Percentiles rank a stretch among this genome's conserved stretches.
Conservation (phyloP, 164 flowering plant genomes). For the Euptelea pleiosperma region DNA sequence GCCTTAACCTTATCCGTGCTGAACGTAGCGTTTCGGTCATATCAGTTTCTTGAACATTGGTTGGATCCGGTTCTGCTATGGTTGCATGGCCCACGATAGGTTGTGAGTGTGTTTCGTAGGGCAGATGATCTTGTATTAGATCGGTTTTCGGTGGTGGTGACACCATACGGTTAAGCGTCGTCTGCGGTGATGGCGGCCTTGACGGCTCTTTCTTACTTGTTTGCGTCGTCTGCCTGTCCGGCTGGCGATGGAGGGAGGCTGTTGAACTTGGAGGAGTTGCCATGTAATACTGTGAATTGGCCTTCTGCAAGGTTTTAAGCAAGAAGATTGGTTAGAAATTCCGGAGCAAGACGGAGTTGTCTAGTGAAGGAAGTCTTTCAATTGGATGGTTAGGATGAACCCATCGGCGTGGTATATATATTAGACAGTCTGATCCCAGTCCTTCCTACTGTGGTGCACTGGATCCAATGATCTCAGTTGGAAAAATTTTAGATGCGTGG, state of each 20-base stretch:
- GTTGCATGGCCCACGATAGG: neutral
- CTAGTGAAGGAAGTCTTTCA: too few relatives aligned
- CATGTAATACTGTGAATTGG: neutral
- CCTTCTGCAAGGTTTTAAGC: constrained; percentile 23
- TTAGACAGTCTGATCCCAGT: too few relatives aligned
- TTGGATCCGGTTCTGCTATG: neutral
- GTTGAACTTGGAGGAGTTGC: constrained; percentile 19
- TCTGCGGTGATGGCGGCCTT: constrained; percentile 13
- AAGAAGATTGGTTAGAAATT: too few relatives aligned
- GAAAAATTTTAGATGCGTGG: too few relatives aligned
- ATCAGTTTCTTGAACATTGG: neutral
- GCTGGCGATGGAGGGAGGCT: neutral
- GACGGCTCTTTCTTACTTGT: constrained; percentile 19
- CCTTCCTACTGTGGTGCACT: too few relatives aligned
- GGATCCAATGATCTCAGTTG: too few relatives aligned
- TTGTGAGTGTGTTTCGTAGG: neutral
- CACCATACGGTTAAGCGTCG: neutral
- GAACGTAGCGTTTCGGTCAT: constrained; percentile 8
- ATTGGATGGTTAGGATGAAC: too few relatives aligned
- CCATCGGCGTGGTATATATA: too few relatives aligned
- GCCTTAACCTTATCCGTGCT: constrained; percentile 10
- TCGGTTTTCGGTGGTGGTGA: neutral
- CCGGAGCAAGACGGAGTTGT: too few relatives aligned
- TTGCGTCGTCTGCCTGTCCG: too few relatives aligned
- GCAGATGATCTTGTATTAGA: neutral